Base-by-base conservation (phyloP, 495 filamentous ascomycete genomes). In the Aspergillus asperescens region DNA sequence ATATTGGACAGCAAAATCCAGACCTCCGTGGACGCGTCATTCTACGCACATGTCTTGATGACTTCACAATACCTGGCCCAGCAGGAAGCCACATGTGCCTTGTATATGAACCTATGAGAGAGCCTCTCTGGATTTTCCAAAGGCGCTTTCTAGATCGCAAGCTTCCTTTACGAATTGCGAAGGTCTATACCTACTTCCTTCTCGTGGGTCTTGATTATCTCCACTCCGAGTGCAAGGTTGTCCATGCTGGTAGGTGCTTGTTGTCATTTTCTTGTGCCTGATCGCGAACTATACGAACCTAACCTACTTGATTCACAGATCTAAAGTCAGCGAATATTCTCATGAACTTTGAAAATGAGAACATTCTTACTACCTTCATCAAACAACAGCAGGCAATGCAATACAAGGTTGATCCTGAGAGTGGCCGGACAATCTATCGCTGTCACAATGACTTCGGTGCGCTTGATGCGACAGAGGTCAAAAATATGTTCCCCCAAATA, bases 401-500 rank as follows among this genome's bases (percentile, higher is more conserved):
- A 39, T 62, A 54, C 42, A 52, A 52, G 16, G 9, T 44, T 18
- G 69, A 71, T 12, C 29, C 10, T 10, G 34, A 31, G 24, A 35
- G 22, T 22, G 48, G 41, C 28, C 49, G 48, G 19, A 32, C 48
- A 0, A 42, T 57, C 27, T 57, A 57, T 23, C 55, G 48, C 43
- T 48, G 55, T 16, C 42, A 48, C 15, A 55, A 55, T 23, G 38
- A 65, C 34, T 69, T 69, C 52, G 66, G 66, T 27, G 43, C 48
- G 37, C 31, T 68, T 9, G 41, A 54, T 18, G 12, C 1, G 19
- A 59, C 54, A 41, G 41, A 44, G 28, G 34, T 54, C 10, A 49
- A 50, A 10, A 63, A 59, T 18, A 43, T 61, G 23, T 24, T 23
- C 25, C 58, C 57, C 55, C 88, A 90, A 72, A 88, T 90, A 55